Percentiles rank a stretch among this genome's conserved stretches.
phyloP scores from a whole-genome alignment of 345 rosid species.

The Reutealis trisperma region DNA sequence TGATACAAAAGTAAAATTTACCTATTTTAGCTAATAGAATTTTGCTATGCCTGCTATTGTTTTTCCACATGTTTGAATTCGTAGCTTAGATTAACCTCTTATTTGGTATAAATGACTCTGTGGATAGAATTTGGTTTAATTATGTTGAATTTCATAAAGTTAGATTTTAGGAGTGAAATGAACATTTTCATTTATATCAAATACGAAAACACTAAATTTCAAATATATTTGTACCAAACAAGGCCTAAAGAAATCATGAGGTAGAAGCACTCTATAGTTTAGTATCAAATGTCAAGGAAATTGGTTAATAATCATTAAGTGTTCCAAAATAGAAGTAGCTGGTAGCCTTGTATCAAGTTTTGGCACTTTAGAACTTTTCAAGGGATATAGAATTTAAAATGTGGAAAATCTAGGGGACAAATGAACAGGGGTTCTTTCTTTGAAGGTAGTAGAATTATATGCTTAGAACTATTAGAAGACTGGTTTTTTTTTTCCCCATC shows the following conservation, averaged over 20 bases:
- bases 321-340: neutral
- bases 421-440: neutral
- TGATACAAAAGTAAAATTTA: neutral
- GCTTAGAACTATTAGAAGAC: neutral
- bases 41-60: neutral
- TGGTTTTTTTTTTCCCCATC: neutral
- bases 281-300: neutral
- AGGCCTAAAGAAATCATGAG: neutral
- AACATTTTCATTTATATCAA: too few relatives aligned
- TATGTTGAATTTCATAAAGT: too few relatives aligned
- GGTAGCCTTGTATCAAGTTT: neutral
- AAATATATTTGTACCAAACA: too few relatives aligned
- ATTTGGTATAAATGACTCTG: too few relatives aligned
- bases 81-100: neutral
- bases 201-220: too few relatives aligned
- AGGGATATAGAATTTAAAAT: neutral
- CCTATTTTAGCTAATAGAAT: neutral
- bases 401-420: neutral
- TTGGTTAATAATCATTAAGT: neutral
- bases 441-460: neutral
- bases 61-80: neutral
- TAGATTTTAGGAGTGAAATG: too few relatives aligned
- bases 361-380: neutral
- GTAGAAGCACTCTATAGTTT: neutral
- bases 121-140: too few relatives aligned